phyloP scores from a whole-genome alignment of 371 early-diverging fungal species.

The Apophysomyces trapeziformis region DNA sequence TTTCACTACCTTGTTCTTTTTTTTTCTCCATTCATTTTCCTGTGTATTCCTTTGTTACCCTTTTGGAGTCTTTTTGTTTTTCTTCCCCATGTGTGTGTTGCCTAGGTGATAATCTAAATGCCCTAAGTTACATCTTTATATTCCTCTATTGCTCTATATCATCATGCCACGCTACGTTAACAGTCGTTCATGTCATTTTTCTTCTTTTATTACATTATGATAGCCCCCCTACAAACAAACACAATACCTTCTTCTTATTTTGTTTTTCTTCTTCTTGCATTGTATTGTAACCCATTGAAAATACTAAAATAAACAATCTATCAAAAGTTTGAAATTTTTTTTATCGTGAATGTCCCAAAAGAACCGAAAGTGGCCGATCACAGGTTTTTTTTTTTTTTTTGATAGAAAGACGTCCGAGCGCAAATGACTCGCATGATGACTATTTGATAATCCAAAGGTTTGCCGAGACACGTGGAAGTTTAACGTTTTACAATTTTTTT shows the following conservation, averaged over 20 bases:
- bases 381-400: neutral
- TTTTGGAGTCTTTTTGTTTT: too few relatives aligned
- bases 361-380: neutral
- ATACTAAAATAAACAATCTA: too few relatives aligned
- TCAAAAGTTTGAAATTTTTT: too few relatives aligned
- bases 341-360: too few relatives aligned
- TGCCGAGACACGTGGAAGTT: constrained; percentile 1
- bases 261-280: too few relatives aligned
- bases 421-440: constrained; percentile 2
- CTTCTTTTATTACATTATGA: neutral
- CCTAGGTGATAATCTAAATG: neutral
- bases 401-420: constrained; percentile 1
- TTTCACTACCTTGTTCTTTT: too few relatives aligned
- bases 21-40: too few relatives aligned
- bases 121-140: neutral
- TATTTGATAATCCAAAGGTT: neutral
- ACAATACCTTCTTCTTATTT: too few relatives aligned
- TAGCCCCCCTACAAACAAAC: neutral
- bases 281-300: too few relatives aligned
- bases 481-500: neutral
- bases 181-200: neutral
- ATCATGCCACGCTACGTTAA: neutral
- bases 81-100: neutral
- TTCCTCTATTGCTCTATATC: neutral
- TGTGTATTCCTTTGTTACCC: too few relatives aligned